A percentile compares a stretch with the other conserved stretches of the same genome.
Evolutionary conservation across 2,329 filamentous ascomycete genomes (phyloP).

Genomic region (Neurospora sp.): DNA sequence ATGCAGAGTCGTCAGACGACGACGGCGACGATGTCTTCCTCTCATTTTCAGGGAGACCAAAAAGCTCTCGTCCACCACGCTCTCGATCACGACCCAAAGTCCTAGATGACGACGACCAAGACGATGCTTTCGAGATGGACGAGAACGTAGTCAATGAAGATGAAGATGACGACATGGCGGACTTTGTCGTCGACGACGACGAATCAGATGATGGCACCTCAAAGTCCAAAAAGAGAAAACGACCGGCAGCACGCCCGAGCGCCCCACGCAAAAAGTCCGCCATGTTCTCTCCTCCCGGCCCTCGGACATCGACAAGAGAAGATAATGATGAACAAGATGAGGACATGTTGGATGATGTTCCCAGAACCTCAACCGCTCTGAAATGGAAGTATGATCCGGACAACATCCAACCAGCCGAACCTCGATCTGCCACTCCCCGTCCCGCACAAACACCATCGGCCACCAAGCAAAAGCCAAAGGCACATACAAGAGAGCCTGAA

Average conservation of each 20-base stretch:
- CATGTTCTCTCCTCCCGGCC: conserved; percentile 32
- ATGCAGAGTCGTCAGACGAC: conserved; percentile 77
- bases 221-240: conserved; percentile 64
- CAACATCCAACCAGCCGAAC: conserved; percentile 27
- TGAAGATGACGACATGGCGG: conserved; percentile 67
- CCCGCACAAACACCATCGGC: conserved; percentile 19
- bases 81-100: conserved; percentile 44
- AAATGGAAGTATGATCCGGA: conserved; percentile 65
- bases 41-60: conserved; percentile 25
- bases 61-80: conserved; percentile 29
- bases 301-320: conserved; percentile 11
- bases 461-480: conserved; percentile 49
- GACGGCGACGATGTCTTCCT: conserved; percentile 65
- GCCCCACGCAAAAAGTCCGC: conserved; percentile 54
- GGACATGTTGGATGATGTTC: conserved; percentile 45
- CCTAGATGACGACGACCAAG: conserved; percentile 60
- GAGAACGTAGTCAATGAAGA: conserved; percentile 49
- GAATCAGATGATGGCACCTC: conserved; percentile 61
- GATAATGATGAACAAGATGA: conserved; percentile 40
- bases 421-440: conserved; percentile 11
- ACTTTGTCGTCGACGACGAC: conserved; percentile 83
- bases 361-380: conserved; percentile 61
- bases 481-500: conserved; percentile 72
- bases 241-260: conserved; percentile 39
- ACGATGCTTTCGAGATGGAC: conserved; percentile 57